Conservation (phyloP, 352 stramenopile species). For the Globisporangium carolinianum region DNA sequence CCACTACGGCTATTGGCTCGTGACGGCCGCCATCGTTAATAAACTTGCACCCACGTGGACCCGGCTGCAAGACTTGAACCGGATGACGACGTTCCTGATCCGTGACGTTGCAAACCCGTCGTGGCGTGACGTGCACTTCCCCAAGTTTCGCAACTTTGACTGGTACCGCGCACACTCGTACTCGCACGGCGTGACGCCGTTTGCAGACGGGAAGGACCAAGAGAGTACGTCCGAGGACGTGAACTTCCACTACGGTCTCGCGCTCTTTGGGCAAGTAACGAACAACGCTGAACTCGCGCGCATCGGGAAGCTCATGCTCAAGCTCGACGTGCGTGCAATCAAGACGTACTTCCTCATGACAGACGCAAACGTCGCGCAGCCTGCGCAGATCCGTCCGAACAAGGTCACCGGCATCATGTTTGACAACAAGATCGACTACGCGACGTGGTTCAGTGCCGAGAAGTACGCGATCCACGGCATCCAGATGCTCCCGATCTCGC, state of each 20-base stretch:
- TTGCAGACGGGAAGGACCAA: slow-evolving; percentile 61
- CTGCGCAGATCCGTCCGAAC: slow-evolving; percentile 27
- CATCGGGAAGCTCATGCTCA: slow-evolving; percentile 50
- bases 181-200: slow-evolving; percentile 53
- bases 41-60: slow-evolving; percentile 58
- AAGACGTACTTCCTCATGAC: slow-evolving; percentile 76
- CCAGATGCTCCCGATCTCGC: slow-evolving; percentile 68
- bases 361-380: slow-evolving; percentile 42
- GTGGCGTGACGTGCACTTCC: slow-evolving; percentile 43
- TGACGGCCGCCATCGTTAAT: slow-evolving; percentile 56
- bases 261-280: slow-evolving; percentile 40
- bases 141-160: slow-evolving; percentile 60
- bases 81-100: slow-evolving; percentile 34
- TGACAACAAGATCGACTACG: slow-evolving; percentile 79
- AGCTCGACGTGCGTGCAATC: slow-evolving; percentile 36
- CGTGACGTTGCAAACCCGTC: slow-evolving; percentile 50
- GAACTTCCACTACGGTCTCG: slow-evolving; percentile 55
- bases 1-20: slow-evolving; percentile 72
- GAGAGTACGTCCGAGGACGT: slow-evolving; percentile 69
- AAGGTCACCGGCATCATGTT: slow-evolving; percentile 75
- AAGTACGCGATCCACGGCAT: slow-evolving; percentile 75
- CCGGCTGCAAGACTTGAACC: slow-evolving; percentile 40
- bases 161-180: slow-evolving; percentile 72
- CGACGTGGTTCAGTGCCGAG: slow-evolving; percentile 64
- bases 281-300: slow-evolving; percentile 27